phyloP scores from a whole-genome alignment of 495 filamentous ascomycete species.

The Neurospora pannonica region DNA sequence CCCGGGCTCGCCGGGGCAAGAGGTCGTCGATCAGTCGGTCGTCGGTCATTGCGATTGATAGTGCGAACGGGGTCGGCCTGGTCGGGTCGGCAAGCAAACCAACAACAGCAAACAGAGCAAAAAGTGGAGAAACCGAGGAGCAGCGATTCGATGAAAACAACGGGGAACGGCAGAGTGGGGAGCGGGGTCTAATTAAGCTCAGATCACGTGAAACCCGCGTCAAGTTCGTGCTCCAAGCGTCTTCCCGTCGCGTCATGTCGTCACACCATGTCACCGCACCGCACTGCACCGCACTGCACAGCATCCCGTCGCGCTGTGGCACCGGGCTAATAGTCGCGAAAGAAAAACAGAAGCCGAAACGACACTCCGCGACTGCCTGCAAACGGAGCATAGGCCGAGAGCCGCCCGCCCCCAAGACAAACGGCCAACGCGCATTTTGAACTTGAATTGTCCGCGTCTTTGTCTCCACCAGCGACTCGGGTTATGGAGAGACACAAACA shows the following conservation, averaged over 20 bases:
- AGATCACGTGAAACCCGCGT: conserved; percentile 11
- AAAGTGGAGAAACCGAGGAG: neutral
- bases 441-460: neutral
- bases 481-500: neutral
- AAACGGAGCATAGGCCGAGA: neutral
- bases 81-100: conserved; percentile 3
- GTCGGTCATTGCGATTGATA: conserved; percentile 7
- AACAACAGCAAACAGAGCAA: conserved; percentile 1
- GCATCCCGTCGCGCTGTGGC: neutral
- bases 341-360: neutral
- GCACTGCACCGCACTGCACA: neutral
- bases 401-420: neutral
- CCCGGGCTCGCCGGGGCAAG: neutral
- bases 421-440: neutral
- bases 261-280: neutral
- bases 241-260: conserved; percentile 5
- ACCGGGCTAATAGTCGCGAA: neutral
- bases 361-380: neutral
- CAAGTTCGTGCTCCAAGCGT: conserved; percentile 3
- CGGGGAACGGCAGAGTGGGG: neutral
- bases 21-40: neutral
- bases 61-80: conserved; percentile 1
- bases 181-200: neutral
- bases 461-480: neutral
- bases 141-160: conserved; percentile 1